A percentile compares a stretch with the other conserved stretches of the same genome.
phyloP scores from a whole-genome alignment of 768 basidiomycete species.

The Glaciozyma antarctica region DNA sequence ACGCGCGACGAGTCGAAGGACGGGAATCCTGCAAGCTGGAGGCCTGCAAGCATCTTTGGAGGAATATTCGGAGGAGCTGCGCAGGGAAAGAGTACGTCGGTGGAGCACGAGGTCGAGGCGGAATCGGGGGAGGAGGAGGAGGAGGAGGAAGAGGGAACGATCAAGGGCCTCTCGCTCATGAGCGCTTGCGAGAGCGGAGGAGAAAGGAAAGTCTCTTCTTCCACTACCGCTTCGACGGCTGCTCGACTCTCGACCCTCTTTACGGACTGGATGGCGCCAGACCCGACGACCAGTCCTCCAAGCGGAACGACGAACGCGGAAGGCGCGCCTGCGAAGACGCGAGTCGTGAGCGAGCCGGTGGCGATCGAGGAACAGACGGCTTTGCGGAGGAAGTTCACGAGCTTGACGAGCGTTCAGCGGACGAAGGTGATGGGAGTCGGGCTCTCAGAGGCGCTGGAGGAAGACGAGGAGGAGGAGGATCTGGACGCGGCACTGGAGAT shows the following conservation, averaged over 20 bases:
- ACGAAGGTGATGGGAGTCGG: conserved; percentile 30
- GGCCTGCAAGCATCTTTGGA: conserved; percentile 67
- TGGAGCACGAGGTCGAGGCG: conserved; percentile 42
- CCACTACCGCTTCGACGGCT: neutral
- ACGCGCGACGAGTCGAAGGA: conserved; percentile 32
- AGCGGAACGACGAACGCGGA: neutral
- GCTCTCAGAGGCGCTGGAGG: conserved; percentile 37
- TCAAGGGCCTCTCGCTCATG: conserved; percentile 21
- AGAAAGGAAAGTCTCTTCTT: neutral
- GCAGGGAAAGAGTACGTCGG: conserved; percentile 36
- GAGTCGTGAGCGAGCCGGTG: conserved; percentile 25
- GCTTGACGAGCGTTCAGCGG: conserved; percentile 11
- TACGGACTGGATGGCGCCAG: conserved; percentile 28
- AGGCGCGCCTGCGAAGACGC: neutral
- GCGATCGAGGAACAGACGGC: conserved; percentile 31
- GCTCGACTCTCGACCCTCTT: conserved; percentile 33
- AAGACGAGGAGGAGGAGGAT: conserved; percentile 37
- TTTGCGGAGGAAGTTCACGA: conserved; percentile 27
- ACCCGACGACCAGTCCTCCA: neutral
- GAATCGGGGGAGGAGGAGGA: conserved; percentile 44
- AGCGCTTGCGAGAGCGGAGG: neutral
- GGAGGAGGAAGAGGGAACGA: conserved; percentile 38
- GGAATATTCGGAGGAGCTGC: conserved; percentile 39
- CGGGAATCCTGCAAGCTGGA: conserved; percentile 44
- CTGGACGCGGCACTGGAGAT: conserved; percentile 51